Percentiles rank a stretch among this genome's conserved stretches.
Evolutionary conservation across 176 grass and related monocot species (phyloP).

Genomic region (Cocos nucifera): DNA sequence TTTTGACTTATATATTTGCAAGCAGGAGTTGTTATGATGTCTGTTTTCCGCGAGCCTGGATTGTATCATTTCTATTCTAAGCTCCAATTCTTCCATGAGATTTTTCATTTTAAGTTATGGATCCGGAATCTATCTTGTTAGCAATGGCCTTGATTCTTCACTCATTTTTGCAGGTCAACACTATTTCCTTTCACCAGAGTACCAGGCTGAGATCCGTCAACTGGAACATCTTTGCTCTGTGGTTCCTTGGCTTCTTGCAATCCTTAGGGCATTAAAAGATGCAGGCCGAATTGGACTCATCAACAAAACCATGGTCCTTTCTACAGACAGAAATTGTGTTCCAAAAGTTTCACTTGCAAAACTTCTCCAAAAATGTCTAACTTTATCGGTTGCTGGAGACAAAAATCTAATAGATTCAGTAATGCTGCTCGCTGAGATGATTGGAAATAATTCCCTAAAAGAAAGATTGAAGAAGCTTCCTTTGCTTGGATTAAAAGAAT

Average conservation of each 20-base stretch:
- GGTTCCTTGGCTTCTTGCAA: constrained; percentile 54
- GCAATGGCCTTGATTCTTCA: background rate
- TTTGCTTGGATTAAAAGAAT: constrained; percentile 18
- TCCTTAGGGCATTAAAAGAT: constrained; percentile 49
- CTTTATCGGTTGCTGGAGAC: constrained; percentile 38
- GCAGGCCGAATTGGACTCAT: constrained; percentile 35
- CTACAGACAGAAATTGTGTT: constrained; percentile 39
- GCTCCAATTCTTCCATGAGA: too few relatives aligned
- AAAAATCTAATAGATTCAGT: constrained; percentile 51
- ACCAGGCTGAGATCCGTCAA: constrained; percentile 12
- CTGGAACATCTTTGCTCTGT: constrained; percentile 41
- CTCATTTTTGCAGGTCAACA: constrained; percentile 42
- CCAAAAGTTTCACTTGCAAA: constrained; percentile 55
- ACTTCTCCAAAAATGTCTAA: constrained; percentile 43
- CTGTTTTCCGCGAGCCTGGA: too few relatives aligned
- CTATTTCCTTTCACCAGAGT: constrained; percentile 11
- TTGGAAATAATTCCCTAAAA: constrained; percentile 23
- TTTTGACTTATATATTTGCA: too few relatives aligned
- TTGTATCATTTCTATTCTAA: too few relatives aligned
- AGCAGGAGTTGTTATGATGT: too few relatives aligned
- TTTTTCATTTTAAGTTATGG: background rate
- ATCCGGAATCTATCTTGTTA: background rate
- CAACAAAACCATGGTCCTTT: constrained; percentile 38
- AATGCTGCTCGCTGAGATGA: constrained; percentile 56
- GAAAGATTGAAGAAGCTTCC: constrained; percentile 60